Percentiles rank a stretch among this genome's conserved stretches.
These are phyloP conservation scores for Volvox carteri DNA, from an alignment of 163 green algal species.

Conservation along the genomic window DNA sequence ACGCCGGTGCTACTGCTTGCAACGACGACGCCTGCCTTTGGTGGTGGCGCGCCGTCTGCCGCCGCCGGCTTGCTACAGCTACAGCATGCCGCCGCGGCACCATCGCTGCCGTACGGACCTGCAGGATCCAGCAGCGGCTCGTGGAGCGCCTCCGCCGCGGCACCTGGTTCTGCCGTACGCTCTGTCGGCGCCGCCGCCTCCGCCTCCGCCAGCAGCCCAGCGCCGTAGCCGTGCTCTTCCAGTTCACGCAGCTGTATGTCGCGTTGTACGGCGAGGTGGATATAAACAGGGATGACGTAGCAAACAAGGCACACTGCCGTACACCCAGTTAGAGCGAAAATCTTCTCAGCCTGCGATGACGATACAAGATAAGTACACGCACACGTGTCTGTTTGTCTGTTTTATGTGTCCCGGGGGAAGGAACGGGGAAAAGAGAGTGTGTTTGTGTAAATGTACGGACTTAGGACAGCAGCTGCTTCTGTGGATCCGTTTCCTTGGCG, in stretches of 20 bases:
- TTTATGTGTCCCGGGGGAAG: no score
- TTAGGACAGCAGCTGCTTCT: no score
- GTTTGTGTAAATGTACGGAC: no score
- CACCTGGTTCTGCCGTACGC: no score
- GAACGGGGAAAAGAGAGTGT: no score
- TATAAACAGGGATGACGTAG: constrained; percentile 70
- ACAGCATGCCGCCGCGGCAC: neutral
- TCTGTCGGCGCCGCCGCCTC: neutral
- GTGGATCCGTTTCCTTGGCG: no score
- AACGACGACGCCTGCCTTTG: neutral
- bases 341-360: constrained; percentile 60
- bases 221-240: neutral
- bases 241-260: neutral
- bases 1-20: neutral
- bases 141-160: neutral
- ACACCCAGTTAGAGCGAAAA: constrained; percentile 81
- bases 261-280: constrained; percentile 57
- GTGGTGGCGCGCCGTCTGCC: neutral
- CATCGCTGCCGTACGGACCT: neutral
- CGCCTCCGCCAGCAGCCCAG: neutral
- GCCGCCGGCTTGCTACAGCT: neutral
- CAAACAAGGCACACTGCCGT: constrained; percentile 78
- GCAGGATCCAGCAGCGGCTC: constrained; percentile 19
- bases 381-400: neutral
- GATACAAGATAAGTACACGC: no score